phyloP scores from a whole-genome alignment of 331 rosid species.

The Ulmus americana region DNA sequence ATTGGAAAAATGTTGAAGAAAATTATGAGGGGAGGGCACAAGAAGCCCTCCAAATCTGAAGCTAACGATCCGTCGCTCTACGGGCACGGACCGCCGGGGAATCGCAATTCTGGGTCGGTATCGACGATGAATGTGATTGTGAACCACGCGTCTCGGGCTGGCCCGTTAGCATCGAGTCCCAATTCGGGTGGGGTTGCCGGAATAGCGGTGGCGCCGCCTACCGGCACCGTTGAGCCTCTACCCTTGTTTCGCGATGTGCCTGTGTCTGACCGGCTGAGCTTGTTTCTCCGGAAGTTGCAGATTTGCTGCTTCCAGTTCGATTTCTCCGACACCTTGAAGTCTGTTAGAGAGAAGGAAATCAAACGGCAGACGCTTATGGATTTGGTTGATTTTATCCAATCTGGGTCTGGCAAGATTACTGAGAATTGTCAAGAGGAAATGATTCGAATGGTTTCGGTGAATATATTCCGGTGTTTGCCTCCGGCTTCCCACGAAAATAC shows the following conservation, averaged over 20 bases:
- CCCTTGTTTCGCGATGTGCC: conserved; percentile 65
- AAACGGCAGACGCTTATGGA: conserved; percentile 80
- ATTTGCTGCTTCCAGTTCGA: conserved; percentile 66
- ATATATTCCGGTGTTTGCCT: conserved; percentile 84
- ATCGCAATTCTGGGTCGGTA: conserved; percentile 35
- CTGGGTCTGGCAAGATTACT: conserved; percentile 77
- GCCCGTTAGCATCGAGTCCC: conserved; percentile 26
- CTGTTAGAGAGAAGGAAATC: conserved; percentile 78
- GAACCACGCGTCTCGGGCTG: conserved; percentile 66
- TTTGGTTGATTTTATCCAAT: conserved; percentile 81
- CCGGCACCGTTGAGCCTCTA: conserved; percentile 61
- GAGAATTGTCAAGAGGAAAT: conserved; percentile 90
- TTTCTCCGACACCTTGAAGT: conserved; percentile 67
- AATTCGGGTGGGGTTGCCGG: conserved; percentile 15
- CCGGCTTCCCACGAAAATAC: conserved; percentile 85
- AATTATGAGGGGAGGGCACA: conserved; percentile 75
- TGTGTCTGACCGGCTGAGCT: conserved; percentile 56
- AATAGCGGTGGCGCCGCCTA: conserved; percentile 35
- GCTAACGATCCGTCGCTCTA: conserved; percentile 40
- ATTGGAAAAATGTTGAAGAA: conserved; percentile 61
- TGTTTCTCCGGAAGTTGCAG: conserved; percentile 69
- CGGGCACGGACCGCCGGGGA: conserved; percentile 39
- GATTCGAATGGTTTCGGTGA: conserved; percentile 76
- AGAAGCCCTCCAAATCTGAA: conserved; percentile 85
- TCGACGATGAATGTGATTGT: conserved; percentile 48